Percentiles rank a stretch among this genome's conserved stretches.
Evolutionary conservation across 768 basidiomycete species (phyloP).

Genomic region (Termitomyces sp.): DNA sequence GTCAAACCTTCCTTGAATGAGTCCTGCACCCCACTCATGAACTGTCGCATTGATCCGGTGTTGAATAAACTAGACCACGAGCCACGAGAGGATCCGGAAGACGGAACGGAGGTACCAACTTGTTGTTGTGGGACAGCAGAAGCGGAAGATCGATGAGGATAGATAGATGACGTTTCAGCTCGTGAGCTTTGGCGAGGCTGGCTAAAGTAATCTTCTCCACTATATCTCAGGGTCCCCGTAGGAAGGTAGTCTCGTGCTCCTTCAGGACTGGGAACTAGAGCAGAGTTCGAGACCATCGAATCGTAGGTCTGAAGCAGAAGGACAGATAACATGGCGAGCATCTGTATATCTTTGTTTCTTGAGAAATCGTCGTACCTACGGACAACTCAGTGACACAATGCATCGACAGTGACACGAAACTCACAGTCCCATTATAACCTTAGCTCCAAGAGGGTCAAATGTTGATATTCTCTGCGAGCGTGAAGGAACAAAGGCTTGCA

Average conservation of each 20-base stretch:
- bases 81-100: conserved; percentile 64
- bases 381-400: neutral
- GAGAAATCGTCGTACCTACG: conserved; percentile 38
- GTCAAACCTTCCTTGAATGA: conserved; percentile 40
- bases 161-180: conserved; percentile 36
- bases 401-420: conserved; percentile 21
- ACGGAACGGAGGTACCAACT: conserved; percentile 39
- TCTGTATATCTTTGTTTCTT: conserved; percentile 66
- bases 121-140: conserved; percentile 28
- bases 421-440: conserved; percentile 46
- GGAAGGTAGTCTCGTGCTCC: neutral
- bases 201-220: conserved; percentile 59
- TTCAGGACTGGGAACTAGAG: conserved; percentile 8
- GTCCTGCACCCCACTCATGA: conserved; percentile 62
- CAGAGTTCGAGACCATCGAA: conserved; percentile 17
- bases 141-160: conserved; percentile 47
- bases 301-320: conserved; percentile 55
- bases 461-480: conserved; percentile 11
- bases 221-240: conserved; percentile 7
- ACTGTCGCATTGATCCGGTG: conserved; percentile 60
- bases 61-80: conserved; percentile 83
- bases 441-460: conserved; percentile 30
- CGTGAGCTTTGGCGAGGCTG: conserved; percentile 39
- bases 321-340: conserved; percentile 74
- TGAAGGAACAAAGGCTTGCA: conserved; percentile 46